A percentile compares a stretch with the other conserved stretches of the same genome.
Evolutionary conservation across 2,329 filamentous ascomycete species (phyloP).

Genomic region (Aspergillus flavus): DNA sequence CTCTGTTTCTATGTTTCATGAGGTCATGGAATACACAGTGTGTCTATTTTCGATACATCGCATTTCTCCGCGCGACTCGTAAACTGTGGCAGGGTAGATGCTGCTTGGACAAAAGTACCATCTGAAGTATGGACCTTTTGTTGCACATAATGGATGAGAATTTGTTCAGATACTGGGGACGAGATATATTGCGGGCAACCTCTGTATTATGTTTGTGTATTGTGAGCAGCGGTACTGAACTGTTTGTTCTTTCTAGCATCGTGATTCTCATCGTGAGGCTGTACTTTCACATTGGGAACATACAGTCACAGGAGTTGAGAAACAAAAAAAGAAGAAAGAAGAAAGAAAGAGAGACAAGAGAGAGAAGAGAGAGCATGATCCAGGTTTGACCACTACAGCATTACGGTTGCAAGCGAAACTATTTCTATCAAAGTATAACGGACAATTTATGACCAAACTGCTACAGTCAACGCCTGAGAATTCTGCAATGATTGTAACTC

Average conservation of each 20-base stretch:
- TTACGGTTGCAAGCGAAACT: background rate
- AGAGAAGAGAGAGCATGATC: no score
- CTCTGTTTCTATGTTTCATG: background rate
- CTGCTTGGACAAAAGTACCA: background rate
- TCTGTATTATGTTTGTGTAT: background rate
- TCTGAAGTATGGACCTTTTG: background rate
- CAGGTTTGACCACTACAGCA: background rate
- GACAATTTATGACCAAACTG: background rate
- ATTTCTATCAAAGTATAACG: background rate
- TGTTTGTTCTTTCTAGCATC: background rate
- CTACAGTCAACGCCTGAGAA: background rate
- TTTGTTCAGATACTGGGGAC: background rate
- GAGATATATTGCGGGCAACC: background rate
- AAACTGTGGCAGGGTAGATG: background rate
- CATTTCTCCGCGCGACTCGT: slow-evolving; percentile 11
- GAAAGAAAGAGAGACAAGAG: no score
- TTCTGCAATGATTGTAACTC: background rate
- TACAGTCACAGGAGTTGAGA: background rate
- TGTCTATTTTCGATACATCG: slow-evolving; percentile 10
- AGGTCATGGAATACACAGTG: slow-evolving; percentile 1
- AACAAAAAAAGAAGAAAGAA: background rate
- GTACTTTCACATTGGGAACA: no score
- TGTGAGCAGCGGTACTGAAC: background rate
- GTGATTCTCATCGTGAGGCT: background rate
- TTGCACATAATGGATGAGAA: background rate